Percentiles rank a stretch among this genome's conserved stretches.
These are phyloP conservation scores for Quercus tomentella DNA, from an alignment of 331 rosid species.

Conservation along the genomic window DNA sequence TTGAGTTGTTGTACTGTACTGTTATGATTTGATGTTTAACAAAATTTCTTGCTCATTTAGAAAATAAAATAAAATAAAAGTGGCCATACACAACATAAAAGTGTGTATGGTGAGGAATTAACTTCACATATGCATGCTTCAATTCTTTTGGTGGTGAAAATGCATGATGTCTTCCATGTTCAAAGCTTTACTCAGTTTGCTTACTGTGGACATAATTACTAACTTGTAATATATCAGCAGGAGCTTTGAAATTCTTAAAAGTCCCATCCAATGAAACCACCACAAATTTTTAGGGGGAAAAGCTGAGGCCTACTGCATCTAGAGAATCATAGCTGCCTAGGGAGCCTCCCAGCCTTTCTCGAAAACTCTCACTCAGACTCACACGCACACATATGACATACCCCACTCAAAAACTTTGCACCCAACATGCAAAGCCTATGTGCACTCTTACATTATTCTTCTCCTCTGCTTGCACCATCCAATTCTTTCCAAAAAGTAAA, in stretches of 20 bases:
- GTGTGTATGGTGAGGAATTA: no score
- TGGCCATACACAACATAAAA: no score
- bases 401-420: constrained; percentile 58
- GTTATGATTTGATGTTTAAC: no score
- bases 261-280: constrained; percentile 18
- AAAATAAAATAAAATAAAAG: no score
- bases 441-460: constrained; percentile 59
- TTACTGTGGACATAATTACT: neutral
- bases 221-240: neutral
- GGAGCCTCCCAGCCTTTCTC: constrained; percentile 28
- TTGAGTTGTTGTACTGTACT: no score
- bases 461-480: constrained; percentile 24
- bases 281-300: constrained; percentile 36
- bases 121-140: neutral
- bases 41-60: no score
- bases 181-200: neutral
- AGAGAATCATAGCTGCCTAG: constrained; percentile 69
- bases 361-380: constrained; percentile 14
- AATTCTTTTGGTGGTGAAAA: neutral
- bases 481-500: constrained; percentile 19
- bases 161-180: neutral
- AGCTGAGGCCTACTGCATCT: constrained; percentile 31
- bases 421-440: constrained; percentile 83
- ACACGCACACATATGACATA: constrained; percentile 17
- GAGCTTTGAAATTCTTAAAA: constrained; percentile 3